These are phyloP conservation scores for Pilatotrama ljubarskyi DNA, from an alignment of 768 basidiomycete genomes.

Conservation along the genomic window DNA sequence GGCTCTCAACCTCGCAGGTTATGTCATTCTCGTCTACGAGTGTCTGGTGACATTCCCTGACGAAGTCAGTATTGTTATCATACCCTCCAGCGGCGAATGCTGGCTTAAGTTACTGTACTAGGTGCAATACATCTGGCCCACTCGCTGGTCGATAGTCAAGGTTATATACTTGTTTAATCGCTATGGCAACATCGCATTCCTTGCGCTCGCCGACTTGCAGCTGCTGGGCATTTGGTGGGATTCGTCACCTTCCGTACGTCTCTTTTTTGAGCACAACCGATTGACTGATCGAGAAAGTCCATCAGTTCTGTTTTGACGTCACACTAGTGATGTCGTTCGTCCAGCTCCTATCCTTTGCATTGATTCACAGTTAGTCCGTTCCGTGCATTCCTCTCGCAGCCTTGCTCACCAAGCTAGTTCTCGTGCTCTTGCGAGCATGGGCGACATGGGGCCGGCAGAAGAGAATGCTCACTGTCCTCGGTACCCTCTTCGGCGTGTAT, in stretches of 20 bases:
- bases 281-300: not conserved
- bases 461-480: slow-evolving; percentile 8
- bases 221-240: slow-evolving; percentile 12
- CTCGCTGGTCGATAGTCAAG: slow-evolving; percentile 20
- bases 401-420: not conserved
- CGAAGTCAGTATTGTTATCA: not conserved
- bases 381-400: not conserved
- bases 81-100: not conserved
- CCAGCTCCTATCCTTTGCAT: slow-evolving; percentile 13
- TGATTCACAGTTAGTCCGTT: slow-evolving; percentile 9
- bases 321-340: slow-evolving; percentile 6
- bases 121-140: slow-evolving; percentile 21
- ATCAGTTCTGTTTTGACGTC: slow-evolving; percentile 15
- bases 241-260: not conserved
- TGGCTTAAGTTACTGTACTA: not conserved
- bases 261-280: not conserved
- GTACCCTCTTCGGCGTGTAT: slow-evolving; percentile 8
- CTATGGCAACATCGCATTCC: slow-evolving; percentile 15
- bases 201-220: slow-evolving; percentile 8
- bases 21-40: slow-evolving; percentile 15
- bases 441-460: slow-evolving; percentile 17
- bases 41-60: slow-evolving; percentile 5
- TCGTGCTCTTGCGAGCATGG: slow-evolving; percentile 20
- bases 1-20: slow-evolving; percentile 8
- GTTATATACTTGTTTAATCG: slow-evolving; percentile 19